Base-by-base conservation (phyloP, 208 protist genomes). In the Herpetomonas samuelpessoai region DNA sequence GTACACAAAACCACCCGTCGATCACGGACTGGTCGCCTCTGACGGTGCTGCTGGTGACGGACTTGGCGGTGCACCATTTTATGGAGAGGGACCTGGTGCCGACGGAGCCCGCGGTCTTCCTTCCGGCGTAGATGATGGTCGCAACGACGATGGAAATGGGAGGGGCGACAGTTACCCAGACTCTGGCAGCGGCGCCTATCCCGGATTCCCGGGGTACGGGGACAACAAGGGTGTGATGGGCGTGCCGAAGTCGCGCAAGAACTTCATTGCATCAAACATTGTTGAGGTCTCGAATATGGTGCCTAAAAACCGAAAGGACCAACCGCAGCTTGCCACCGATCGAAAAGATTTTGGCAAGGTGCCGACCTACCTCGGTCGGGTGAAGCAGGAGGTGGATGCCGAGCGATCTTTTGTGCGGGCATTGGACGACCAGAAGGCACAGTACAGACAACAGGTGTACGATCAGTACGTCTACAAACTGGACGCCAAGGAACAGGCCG, bases 241-340 rank as follows among this genome's bases (percentile, higher is more conserved):
- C 10, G 44, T 48, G 10, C 22, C 44, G 16, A 48, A 48, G 44
- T 48, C 44, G 9, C 44, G 53, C 18, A 19, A 59, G 22, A 65
- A 65, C 39, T 59, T 49, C n/a, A 80, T 98, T 25, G 81, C 74
- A 1, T 92, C 88, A 19, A 98, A 98, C 50, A 96, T 97, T 58
- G 92, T 98, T 25, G 90, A 96, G 28, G 74, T 88, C 16, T 95
- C 88, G 65, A 88, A 91, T 47, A 92, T 95, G 82, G 85, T 91
- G 12, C 81, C 93, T 0, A 93, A 92, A 54, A 61, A 81, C 22
- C 47, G 74, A 12, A 82, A 88, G 46, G 59, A 87, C 46, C 74
- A 93, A 59, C 74, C 76, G 12, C 67, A 80, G 38, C 46, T 77
- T 12, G 69, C 82, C 3, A 95, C 88, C 3, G 76, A 75, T 39